Conservation (phyloP, 2,329 filamentous ascomycete genomes). For the Alternaria solani region DNA sequence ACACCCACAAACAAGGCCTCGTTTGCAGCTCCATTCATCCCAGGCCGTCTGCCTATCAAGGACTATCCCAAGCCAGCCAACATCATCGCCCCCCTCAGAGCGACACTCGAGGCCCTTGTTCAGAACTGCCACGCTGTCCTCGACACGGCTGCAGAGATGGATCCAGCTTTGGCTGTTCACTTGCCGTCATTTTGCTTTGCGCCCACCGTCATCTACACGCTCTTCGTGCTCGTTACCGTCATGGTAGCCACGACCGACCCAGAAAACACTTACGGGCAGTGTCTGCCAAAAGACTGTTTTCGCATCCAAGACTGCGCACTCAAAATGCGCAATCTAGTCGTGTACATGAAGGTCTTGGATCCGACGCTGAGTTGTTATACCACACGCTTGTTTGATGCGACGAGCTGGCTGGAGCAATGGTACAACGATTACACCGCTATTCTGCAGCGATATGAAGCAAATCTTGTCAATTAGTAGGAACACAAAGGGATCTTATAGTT, state of each 20-base stretch:
- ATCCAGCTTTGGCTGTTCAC: constrained; percentile 31
- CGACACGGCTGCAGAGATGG: constrained; percentile 31
- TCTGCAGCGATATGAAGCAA: constrained; percentile 33
- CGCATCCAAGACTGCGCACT: constrained; percentile 31
- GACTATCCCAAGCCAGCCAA: constrained; percentile 35
- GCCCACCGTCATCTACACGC: constrained; percentile 32
- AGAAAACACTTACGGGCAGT: constrained; percentile 35
- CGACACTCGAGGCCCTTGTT: constrained; percentile 24
- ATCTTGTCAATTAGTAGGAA: constrained; percentile 10
- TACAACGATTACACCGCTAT: constrained; percentile 35
- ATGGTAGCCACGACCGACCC: constrained; percentile 33
- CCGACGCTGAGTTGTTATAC: constrained; percentile 37
- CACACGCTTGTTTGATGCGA: constrained; percentile 38
- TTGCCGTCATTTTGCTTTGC: constrained; percentile 37
- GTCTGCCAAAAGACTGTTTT: constrained; percentile 25
- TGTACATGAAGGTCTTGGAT: constrained; percentile 27
- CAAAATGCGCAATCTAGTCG: constrained; percentile 28
- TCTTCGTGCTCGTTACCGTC: constrained; percentile 36
- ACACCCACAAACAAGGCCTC: constrained; percentile 39
- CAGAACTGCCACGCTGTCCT: constrained; percentile 37
- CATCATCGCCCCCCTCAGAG: constrained; percentile 27
- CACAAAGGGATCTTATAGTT: neutral
- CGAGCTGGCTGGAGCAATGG: constrained; percentile 39
- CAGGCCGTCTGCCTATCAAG: constrained; percentile 34
- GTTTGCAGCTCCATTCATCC: constrained; percentile 38